Evolutionary conservation across 176 grass and related monocot genomes (phyloP).

Genomic region (Aegilops tauschii): DNA sequence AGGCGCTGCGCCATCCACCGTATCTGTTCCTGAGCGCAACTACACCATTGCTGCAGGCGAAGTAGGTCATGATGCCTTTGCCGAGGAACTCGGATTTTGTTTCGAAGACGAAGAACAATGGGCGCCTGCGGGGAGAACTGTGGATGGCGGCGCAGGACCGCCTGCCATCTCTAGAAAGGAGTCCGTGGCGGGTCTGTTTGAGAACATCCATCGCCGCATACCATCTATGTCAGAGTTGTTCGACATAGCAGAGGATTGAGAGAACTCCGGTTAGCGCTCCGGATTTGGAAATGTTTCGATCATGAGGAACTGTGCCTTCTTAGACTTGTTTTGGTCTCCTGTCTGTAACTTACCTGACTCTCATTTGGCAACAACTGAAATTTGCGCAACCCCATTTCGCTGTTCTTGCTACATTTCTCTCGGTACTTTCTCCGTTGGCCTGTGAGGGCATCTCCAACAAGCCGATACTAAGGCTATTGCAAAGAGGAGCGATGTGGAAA

Average conservation of each 20-base stretch:
- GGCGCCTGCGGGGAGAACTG: background rate
- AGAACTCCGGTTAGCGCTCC: background rate
- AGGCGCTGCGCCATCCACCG: background rate
- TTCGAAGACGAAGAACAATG: background rate
- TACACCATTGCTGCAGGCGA: background rate
- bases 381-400: background rate
- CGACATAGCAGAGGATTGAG: conserved; percentile 39
- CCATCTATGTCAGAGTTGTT: conserved; percentile 53
- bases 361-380: background rate
- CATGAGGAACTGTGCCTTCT: background rate
- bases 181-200: conserved; percentile 44
- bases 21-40: background rate
- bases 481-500: no score
- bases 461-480: background rate
- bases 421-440: background rate
- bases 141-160: background rate
- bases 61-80: conserved; percentile 27
- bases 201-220: conserved; percentile 43
- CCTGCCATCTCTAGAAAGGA: conserved; percentile 42
- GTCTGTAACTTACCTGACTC: background rate
- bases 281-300: conserved; percentile 1
- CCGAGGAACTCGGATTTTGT: conserved; percentile 26
- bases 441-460: background rate
- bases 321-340: background rate
- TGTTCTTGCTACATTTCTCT: background rate